Evolutionary conservation across 176 grass and related monocot species (phyloP).

Genomic region (Oryza punctata): DNA sequence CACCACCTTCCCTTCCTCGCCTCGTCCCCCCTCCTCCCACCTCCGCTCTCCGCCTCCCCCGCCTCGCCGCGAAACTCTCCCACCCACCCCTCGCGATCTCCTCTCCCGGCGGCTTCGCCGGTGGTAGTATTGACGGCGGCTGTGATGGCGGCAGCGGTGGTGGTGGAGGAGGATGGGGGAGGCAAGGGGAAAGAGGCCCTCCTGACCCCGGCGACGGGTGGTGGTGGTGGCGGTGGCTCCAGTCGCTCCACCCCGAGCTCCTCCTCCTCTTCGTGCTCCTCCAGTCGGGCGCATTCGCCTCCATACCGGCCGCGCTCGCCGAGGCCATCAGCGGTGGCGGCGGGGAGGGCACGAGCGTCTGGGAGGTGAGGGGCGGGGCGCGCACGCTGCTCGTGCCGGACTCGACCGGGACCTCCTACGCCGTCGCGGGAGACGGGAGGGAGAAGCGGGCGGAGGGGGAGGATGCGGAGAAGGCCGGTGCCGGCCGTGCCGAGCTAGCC

Average conservation of each 20-base stretch:
- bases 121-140: conserved; percentile 11
- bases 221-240: conserved; percentile 29
- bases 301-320: conserved; percentile 41
- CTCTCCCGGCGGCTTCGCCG: conserved; percentile 31
- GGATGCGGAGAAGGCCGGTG: background rate
- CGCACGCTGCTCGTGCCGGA: conserved; percentile 51
- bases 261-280: conserved; percentile 44
- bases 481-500: background rate
- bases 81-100: conserved; percentile 9
- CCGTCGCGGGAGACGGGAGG: conserved; percentile 31
- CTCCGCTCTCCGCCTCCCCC: background rate
- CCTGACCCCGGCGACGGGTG: conserved; percentile 19
- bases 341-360: conserved; percentile 23
- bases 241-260: conserved; percentile 41
- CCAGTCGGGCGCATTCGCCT: conserved; percentile 41
- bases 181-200: conserved; percentile 35
- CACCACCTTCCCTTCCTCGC: background rate
- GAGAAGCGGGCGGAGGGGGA: background rate
- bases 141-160: conserved; percentile 3
- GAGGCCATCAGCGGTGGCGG: conserved; percentile 35
- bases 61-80: conserved; percentile 12
- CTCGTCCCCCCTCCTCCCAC: background rate
- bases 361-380: conserved; percentile 68
- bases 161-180: conserved; percentile 21
- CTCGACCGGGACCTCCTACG: conserved; percentile 30